phyloP scores from a whole-genome alignment of 2,329 filamentous ascomycete species.

The Colletotrichum trifolii region DNA sequence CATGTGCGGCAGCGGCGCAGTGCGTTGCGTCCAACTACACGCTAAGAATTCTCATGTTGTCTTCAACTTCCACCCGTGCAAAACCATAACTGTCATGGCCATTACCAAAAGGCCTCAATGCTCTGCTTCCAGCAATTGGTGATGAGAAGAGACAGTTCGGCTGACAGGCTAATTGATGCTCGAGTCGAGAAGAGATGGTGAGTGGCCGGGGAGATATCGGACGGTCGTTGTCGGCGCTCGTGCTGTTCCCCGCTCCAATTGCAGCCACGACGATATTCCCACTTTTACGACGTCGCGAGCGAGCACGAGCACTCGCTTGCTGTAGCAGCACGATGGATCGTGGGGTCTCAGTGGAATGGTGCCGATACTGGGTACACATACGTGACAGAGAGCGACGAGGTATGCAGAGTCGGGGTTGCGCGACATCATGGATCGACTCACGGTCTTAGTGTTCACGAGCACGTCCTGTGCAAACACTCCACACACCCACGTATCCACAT shows the following conservation, averaged over 20 bases:
- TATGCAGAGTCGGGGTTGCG: slow-evolving; percentile 24
- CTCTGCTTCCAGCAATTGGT: too few species aligned
- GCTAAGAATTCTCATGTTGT: slow-evolving; percentile 5
- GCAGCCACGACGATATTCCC: neutral
- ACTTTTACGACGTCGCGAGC: neutral
- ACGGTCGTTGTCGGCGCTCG: too few species aligned
- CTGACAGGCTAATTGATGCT: too few species aligned
- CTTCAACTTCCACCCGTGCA: slow-evolving; percentile 1
- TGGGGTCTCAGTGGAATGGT: too few species aligned
- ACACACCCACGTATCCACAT: slow-evolving; percentile 32
- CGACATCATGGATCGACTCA: slow-evolving; percentile 22
- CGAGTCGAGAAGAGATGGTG: too few species aligned
- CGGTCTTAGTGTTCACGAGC: slow-evolving; percentile 13
- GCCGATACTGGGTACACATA: too few species aligned
- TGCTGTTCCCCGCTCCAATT: too few species aligned
- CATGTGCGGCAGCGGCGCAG: slow-evolving; percentile 22
- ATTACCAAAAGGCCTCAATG: neutral
- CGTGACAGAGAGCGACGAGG: slow-evolving; percentile 4
- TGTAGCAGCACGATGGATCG: too few species aligned
- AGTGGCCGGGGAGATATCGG: too few species aligned
- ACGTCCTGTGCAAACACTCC: slow-evolving; percentile 20
- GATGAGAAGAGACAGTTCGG: too few species aligned
- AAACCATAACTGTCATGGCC: neutral
- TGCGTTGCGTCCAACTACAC: slow-evolving; percentile 1
- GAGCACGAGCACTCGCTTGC: too few species aligned